Percentiles rank a stretch among this genome's conserved stretches.
Conservation (phyloP, 257 asterid species). For the Gentiana dahurica region DNA sequence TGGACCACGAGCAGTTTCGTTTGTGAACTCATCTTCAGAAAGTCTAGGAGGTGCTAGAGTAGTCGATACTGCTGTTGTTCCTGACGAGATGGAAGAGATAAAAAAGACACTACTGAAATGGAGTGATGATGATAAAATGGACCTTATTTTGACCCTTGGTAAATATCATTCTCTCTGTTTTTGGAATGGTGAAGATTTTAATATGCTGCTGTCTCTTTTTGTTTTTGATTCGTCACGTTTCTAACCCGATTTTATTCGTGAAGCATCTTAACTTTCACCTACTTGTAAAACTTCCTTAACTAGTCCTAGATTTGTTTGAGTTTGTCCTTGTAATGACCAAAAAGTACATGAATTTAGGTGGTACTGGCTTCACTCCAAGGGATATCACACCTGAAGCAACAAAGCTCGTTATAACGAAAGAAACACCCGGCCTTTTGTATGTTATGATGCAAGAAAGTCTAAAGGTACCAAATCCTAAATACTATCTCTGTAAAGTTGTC, state of each 20-base stretch:
- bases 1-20: slow-evolving; percentile 92
- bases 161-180: slow-evolving; percentile 14
- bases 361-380: slow-evolving; percentile 93
- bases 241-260: not conserved
- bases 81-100: slow-evolving; percentile 70
- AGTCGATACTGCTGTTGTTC: slow-evolving; percentile 65
- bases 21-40: slow-evolving; percentile 76
- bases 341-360: slow-evolving; percentile 39
- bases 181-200: slow-evolving; percentile 3
- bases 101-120: slow-evolving; percentile 58
- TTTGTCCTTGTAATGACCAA: not conserved
- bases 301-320: not conserved
- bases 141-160: slow-evolving; percentile 96
- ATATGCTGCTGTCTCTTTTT: slow-evolving; percentile 8
- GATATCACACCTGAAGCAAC: slow-evolving; percentile 99
- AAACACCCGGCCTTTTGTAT: slow-evolving; percentile 84
- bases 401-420: slow-evolving; percentile 67
- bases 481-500: too few relatives aligned
- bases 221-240: not conserved
- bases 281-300: not conserved
- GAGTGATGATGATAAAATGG: slow-evolving; percentile 86
- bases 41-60: slow-evolving; percentile 74
- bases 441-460: slow-evolving; percentile 95
- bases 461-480: slow-evolving; percentile 37
- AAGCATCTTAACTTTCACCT: not conserved